A percentile compares a stretch with the other conserved stretches of the same genome.
Evolutionary conservation across 2,329 filamentous ascomycete genomes (phyloP).

Genomic region (Fonsecaea pedrosoi): DNA sequence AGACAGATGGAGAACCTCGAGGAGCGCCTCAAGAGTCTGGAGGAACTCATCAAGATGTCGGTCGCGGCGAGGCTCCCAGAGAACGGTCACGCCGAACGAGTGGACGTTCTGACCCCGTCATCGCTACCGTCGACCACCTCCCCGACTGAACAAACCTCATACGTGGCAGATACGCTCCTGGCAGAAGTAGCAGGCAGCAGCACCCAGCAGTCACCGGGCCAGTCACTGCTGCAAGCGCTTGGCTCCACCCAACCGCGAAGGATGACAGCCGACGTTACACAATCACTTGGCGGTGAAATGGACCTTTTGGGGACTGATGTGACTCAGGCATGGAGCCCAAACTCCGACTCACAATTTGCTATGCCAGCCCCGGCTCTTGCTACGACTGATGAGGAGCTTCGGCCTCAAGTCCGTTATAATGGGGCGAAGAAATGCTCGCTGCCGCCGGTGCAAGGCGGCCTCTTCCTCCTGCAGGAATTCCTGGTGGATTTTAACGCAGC

Average conservation of each 20-base stretch:
- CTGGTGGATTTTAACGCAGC: constrained; percentile 99
- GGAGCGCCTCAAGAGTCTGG: constrained; percentile 92
- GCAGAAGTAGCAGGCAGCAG: neutral
- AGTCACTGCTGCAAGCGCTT: constrained; percentile 17
- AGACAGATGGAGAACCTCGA: constrained; percentile 97
- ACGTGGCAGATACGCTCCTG: constrained; percentile 1
- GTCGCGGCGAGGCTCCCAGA: constrained; percentile 57
- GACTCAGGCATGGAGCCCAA: constrained; percentile 14
- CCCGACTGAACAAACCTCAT: constrained; percentile 35
- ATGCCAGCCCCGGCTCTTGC: constrained; percentile 4
- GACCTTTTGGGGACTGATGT: constrained; percentile 3
- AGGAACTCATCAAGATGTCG: constrained; percentile 79
- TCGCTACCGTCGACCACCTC: constrained; percentile 75
- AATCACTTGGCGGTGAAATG: neutral
- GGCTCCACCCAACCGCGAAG: neutral
- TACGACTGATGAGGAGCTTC: constrained; percentile 20
- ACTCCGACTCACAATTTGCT: neutral
- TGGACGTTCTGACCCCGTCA: constrained; percentile 81
- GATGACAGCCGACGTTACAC: neutral
- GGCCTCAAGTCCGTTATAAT: constrained; percentile 16
- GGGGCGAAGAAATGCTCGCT: constrained; percentile 53
- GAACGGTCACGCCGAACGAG: constrained; percentile 81
- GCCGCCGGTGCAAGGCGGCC: constrained; percentile 82
- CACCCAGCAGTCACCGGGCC: constrained; percentile 7
- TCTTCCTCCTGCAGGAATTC: constrained; percentile 87